A percentile compares a stretch with the other conserved stretches of the same genome.
These are phyloP conservation scores for Serendipita vermifera DNA, from an alignment of 768 basidiomycete genomes.

Conservation along the genomic window DNA sequence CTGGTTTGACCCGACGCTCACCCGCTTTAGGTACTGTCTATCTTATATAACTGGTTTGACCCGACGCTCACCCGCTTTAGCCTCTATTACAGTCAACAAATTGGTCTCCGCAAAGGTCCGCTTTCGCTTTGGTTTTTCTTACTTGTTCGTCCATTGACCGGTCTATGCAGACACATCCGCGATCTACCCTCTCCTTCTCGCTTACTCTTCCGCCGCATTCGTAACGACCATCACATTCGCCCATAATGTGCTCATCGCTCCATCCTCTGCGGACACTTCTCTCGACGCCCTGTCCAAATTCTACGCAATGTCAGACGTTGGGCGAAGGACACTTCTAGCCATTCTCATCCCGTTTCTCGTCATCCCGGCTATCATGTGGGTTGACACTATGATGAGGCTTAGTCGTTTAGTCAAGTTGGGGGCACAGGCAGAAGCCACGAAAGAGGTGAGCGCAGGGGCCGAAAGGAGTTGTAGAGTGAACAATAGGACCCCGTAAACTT, in stretches of 20 bases:
- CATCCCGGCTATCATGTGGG: constrained; percentile 8
- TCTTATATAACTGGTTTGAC: too few species aligned
- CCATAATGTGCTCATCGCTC: background rate
- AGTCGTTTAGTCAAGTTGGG: background rate
- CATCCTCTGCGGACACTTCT: background rate
- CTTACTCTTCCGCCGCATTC: background rate
- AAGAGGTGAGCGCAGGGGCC: too few species aligned
- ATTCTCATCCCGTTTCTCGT: background rate
- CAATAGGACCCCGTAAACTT: too few species aligned
- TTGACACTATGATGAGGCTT: background rate
- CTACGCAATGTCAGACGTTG: background rate
- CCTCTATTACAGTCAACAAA: too few species aligned
- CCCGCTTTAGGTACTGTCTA: too few species aligned
- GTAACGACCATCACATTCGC: background rate
- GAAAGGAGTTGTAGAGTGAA: too few species aligned
- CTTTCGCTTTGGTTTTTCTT: background rate
- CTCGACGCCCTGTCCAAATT: constrained; percentile 1
- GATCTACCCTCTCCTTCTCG: background rate
- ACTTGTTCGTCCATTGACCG: too few species aligned
- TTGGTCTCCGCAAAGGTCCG: background rate
- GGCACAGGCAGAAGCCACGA: too few species aligned
- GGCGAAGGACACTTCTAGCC: background rate
- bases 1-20: too few species aligned
- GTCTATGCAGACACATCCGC: background rate
- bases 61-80: too few species aligned